Evolutionary conservation across 208 protist genomes (phyloP).

Genomic region (Wallacemonas collosoma): DNA sequence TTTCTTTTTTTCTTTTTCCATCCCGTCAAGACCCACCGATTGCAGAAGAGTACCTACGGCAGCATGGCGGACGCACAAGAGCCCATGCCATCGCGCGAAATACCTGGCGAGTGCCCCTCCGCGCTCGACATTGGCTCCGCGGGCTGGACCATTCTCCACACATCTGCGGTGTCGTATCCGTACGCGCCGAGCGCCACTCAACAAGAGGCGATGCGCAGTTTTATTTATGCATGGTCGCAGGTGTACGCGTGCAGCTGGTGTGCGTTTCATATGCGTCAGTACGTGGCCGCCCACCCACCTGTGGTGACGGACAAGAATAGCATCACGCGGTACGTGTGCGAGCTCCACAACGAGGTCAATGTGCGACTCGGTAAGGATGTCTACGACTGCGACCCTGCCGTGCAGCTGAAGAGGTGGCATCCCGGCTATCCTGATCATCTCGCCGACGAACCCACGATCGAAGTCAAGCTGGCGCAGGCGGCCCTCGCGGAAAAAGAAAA

Average conservation of each 20-base stretch:
- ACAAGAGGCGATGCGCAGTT: constrained; percentile 70
- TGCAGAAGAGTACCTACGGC: too few species aligned
- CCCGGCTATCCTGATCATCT: constrained; percentile 84
- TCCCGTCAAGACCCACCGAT: too few species aligned
- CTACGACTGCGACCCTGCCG: constrained; percentile 77
- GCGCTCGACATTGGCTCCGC: constrained; percentile 62
- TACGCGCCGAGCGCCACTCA: constrained; percentile 60
- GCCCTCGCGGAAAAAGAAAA: constrained; percentile 9
- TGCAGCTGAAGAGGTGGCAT: constrained; percentile 84
- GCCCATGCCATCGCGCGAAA: constrained; percentile 1
- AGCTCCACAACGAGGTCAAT: constrained; percentile 91
- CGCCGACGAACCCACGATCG: constrained; percentile 57
- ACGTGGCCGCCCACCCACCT: constrained; percentile 71
- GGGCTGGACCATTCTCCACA: constrained; percentile 90
- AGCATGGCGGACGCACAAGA: constrained; percentile 4
- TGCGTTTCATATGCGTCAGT: constrained; percentile 86
- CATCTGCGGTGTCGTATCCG: constrained; percentile 83
- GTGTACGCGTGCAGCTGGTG: constrained; percentile 90
- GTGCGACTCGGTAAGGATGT: constrained; percentile 64
- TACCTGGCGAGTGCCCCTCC: constrained; percentile 34
- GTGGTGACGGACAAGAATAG: constrained; percentile 65
- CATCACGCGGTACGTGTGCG: constrained; percentile 85
- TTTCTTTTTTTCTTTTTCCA: too few species aligned
- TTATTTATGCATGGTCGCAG: constrained; percentile 77
- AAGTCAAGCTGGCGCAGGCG: constrained; percentile 28